phyloP scores from a whole-genome alignment of 2,329 filamentous ascomycete genomes.

The Trichoderma sp. region DNA sequence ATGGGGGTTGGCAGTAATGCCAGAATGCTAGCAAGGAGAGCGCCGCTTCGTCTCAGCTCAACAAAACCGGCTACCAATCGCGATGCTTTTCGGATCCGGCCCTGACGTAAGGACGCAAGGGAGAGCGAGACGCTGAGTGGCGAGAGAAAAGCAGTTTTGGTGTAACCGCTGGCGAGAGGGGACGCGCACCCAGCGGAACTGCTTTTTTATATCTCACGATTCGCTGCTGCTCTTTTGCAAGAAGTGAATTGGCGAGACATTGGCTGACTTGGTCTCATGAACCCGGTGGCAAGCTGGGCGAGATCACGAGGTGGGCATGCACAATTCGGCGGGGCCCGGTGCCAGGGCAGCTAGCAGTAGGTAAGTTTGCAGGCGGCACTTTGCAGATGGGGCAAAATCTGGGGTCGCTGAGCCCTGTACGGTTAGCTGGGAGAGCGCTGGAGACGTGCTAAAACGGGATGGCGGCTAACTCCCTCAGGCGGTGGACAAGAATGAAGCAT shows the following conservation, averaged over 20 bases:
- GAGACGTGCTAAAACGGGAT: not conserved
- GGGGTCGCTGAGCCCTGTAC: constrained; percentile 3
- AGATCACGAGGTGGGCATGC: constrained; percentile 20
- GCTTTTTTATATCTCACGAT: not conserved
- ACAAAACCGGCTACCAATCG: not conserved
- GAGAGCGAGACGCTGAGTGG: not conserved
- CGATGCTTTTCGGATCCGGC: not conserved
- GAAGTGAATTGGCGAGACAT: not conserved
- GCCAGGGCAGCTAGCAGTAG: not conserved
- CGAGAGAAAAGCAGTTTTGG: not conserved
- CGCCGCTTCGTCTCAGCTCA: not conserved
- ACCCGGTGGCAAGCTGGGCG: not conserved
- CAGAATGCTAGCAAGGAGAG: not conserved
- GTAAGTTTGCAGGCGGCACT: not conserved
- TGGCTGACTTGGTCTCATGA: constrained; percentile 13
- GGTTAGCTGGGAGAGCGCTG: not conserved
- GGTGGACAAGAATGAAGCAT: not conserved
- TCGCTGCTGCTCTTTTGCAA: not conserved
- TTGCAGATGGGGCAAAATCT: constrained; percentile 12
- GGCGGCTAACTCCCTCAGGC: not conserved
- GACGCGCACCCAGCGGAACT: not conserved
- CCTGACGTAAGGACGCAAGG: constrained; percentile 3
- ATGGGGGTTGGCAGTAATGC: not conserved
- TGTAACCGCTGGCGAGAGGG: not conserved
- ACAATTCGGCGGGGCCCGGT: constrained; percentile 8